These are phyloP conservation scores for Medicago ruthenica DNA, from an alignment of 306 rosid genomes.

Conservation along the genomic window DNA sequence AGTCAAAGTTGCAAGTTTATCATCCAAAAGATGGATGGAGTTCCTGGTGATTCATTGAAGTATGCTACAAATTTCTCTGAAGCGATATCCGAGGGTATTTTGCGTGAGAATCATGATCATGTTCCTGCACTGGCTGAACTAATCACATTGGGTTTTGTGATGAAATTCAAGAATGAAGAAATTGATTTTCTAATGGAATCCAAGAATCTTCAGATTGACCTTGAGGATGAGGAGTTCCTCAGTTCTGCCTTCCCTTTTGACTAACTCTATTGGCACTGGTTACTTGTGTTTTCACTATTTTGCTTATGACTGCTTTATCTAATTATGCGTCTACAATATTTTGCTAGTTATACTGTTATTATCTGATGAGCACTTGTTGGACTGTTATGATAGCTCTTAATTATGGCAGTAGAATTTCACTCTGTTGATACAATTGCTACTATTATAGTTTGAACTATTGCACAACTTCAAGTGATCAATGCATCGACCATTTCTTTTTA, in stretches of 20 bases:
- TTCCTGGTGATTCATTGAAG: neutral
- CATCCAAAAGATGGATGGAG: conserved; percentile 43
- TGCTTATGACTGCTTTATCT: neutral
- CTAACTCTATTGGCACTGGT: conserved; percentile 23
- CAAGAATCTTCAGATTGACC: conserved; percentile 66
- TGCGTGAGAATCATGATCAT: conserved; percentile 62
- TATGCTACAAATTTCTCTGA: conserved; percentile 53
- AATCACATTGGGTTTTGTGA: conserved; percentile 59
- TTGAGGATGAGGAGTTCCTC: conserved; percentile 71
- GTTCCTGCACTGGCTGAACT: conserved; percentile 63
- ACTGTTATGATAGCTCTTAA: neutral
- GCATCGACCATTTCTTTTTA: neutral
- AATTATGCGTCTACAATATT: neutral
- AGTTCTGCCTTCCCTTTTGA: conserved; percentile 48
- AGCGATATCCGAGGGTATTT: conserved; percentile 61
- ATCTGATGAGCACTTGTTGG: neutral
- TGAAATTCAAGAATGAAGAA: conserved; percentile 62
- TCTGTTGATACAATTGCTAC: conserved; percentile 8
- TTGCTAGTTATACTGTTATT: neutral
- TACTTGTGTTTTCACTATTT: neutral
- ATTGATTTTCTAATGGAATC: conserved; percentile 70
- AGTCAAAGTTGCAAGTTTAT: conserved; percentile 48
- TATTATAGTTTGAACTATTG: neutral
- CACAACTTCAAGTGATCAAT: conserved; percentile 21
- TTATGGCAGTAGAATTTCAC: neutral